These are phyloP conservation scores for Rhizodiscina lignyota DNA, from an alignment of 495 filamentous ascomycete species.

Conservation along the genomic window DNA sequence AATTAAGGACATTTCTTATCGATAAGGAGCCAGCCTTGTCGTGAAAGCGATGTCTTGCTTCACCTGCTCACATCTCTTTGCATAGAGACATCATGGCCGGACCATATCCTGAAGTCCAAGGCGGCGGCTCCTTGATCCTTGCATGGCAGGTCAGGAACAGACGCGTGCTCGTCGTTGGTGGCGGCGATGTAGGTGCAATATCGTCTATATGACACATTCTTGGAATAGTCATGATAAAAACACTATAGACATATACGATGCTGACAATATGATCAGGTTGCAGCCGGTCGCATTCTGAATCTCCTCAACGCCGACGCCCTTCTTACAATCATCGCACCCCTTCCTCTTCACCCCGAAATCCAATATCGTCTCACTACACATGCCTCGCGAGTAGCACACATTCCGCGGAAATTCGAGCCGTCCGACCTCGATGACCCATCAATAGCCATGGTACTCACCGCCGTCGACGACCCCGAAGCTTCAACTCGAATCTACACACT, in stretches of 20 bases:
- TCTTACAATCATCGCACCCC: slow-evolving; percentile 69
- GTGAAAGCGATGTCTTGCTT: no score
- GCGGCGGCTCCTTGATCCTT: slow-evolving; percentile 80
- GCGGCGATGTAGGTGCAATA: slow-evolving; percentile 55
- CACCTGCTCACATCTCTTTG: no score
- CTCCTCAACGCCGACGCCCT: slow-evolving; percentile 87
- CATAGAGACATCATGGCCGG: no score
- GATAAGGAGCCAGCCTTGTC: no score
- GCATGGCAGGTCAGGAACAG: slow-evolving; percentile 88
- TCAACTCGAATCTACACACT: slow-evolving; percentile 80
- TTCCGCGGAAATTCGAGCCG: slow-evolving; percentile 69
- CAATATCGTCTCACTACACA: slow-evolving; percentile 54
- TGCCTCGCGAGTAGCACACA: slow-evolving; percentile 44
- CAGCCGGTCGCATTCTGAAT: slow-evolving; percentile 82
- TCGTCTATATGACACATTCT: neutral
- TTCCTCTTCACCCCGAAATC: slow-evolving; percentile 72
- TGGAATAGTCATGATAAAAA: neutral
- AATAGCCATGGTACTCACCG: slow-evolving; percentile 69
- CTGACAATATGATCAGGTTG: slow-evolving; percentile 52
- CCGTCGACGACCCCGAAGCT: slow-evolving; percentile 79
- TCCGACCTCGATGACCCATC: slow-evolving; percentile 51
- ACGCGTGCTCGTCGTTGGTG: slow-evolving; percentile 71
- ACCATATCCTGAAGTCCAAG: slow-evolving; percentile 49
- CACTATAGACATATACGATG: no score
- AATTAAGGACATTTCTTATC: no score